Percentiles rank a stretch among this genome's conserved stretches.
Evolutionary conservation across 225 moss, liverwort and hornwort species (phyloP).

Genomic region (Sphagnum tenellum): DNA sequence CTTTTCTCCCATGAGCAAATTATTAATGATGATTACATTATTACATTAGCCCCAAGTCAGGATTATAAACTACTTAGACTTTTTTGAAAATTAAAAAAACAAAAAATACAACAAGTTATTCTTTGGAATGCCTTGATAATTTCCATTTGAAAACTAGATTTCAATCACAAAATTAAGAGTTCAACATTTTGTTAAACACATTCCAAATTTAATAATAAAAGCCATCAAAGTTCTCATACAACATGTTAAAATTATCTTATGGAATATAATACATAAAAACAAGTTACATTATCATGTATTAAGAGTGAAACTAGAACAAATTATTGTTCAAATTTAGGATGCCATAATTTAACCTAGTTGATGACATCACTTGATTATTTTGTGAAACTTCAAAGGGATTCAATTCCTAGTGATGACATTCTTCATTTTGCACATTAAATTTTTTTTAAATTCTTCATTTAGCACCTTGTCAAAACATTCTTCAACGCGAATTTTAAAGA

Average conservation of each 20-base stretch:
- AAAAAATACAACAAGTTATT: background rate
- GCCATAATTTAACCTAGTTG: background rate
- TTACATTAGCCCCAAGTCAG: background rate
- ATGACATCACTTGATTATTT: background rate
- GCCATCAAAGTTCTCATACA: background rate
- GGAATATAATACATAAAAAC: background rate
- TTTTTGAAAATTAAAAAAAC: background rate
- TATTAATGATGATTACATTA: background rate
- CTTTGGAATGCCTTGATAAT: background rate
- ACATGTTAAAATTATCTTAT: too few species aligned
- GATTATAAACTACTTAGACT: background rate
- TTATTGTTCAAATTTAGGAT: background rate
- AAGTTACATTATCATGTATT: background rate
- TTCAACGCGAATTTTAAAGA: too few species aligned
- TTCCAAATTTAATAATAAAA: background rate
- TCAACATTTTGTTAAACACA: background rate
- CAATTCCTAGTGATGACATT: too few species aligned
- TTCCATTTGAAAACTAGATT: background rate
- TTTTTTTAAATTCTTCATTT: too few species aligned
- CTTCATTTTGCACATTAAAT: too few species aligned
- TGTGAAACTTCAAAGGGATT: background rate
- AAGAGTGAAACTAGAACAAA: background rate
- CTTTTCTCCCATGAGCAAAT: background rate
- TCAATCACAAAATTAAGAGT: background rate
- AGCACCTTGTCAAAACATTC: too few species aligned